Base-by-base conservation (phyloP, 805 yeast species). In the Ogataea philodendri region DNA sequence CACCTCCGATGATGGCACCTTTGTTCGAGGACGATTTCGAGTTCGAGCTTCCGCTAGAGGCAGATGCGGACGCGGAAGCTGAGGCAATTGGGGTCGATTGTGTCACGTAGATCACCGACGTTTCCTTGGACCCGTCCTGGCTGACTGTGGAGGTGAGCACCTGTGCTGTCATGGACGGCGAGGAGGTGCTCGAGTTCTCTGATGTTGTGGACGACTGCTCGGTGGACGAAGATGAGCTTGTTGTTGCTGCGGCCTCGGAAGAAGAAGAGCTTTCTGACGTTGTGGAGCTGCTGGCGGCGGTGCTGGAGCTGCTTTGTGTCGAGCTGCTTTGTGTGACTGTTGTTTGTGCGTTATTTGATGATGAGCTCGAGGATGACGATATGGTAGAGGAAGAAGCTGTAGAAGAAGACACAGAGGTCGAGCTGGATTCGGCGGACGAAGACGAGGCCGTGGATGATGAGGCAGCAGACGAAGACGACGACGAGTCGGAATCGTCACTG, bases 1-100 rank as follows among this genome's bases (percentile, higher is more conserved):
- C 64, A 22, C 65, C 66, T n/a, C 64, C 65, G 16, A 57, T 56
- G 23, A 61, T 52, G 29, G 65, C 65, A 16, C 55, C 63, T 33
- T 55, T 60, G 30, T 48, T 56, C 3, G 59, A n/a, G n/a, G n/a
- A 31, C 14, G 46, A 21, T 14, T 51, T 34, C 5, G 41, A 28
- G 22, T 32, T 21, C 35, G 45, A 36, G n/a, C 27, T n/a, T 11
- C 41, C 29, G 10, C 47, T n/a, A 5, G 54, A 10, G 3, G 58
- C 34, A 5, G 60, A 32, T 9, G 61, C 23, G 9, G 65, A 35
- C 2, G 58, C 34, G 8, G 54, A 23, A 14, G 54, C 24, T 3
- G 46, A 18, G 13, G 47, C 22, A 10, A 55, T 21, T 24, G 56
- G 9, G 15, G 52, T 35, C 6, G 59, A 39, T 25, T 54, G 43